A percentile compares a stretch with the other conserved stretches of the same genome.
Evolutionary conservation across 208 protist species (phyloP).

Genomic region (Ichthyophonus hoferi): DNA sequence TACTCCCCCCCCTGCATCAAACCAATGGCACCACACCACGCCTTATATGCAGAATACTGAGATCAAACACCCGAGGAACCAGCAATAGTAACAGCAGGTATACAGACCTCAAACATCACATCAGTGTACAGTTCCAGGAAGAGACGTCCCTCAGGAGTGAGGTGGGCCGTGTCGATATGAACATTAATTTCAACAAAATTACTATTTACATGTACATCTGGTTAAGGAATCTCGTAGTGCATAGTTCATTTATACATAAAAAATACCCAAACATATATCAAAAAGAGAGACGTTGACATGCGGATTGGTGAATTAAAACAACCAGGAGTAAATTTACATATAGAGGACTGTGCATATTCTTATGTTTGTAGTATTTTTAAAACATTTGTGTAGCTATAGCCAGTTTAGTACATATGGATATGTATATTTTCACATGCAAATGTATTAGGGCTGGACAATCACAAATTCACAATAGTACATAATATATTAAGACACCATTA

Average conservation of each 20-base stretch:
- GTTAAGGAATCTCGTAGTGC: background rate
- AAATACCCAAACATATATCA: background rate
- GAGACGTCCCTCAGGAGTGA: background rate
- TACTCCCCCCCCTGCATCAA: no score
- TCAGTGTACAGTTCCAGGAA: slow-evolving; percentile 7
- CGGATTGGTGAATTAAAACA: background rate
- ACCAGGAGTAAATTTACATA: background rate
- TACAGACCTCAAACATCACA: slow-evolving; percentile 26
- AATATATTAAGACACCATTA: background rate
- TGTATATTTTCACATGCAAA: background rate
- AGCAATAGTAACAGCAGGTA: no score
- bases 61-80: no score
- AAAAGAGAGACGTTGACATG: background rate
- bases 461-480: background rate
- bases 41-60: no score
- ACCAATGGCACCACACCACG: no score
- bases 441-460: background rate
- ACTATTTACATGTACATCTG: background rate
- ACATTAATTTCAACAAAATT: slow-evolving; percentile 27
- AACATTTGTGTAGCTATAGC: no score
- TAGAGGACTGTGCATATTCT: no score
- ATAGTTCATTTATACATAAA: background rate
- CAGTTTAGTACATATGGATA: no score
- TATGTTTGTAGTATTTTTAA: background rate
- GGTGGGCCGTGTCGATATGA: slow-evolving; percentile 16